Base-by-base conservation (phyloP, 345 rosid species). In the Lumnitzera racemosa region DNA sequence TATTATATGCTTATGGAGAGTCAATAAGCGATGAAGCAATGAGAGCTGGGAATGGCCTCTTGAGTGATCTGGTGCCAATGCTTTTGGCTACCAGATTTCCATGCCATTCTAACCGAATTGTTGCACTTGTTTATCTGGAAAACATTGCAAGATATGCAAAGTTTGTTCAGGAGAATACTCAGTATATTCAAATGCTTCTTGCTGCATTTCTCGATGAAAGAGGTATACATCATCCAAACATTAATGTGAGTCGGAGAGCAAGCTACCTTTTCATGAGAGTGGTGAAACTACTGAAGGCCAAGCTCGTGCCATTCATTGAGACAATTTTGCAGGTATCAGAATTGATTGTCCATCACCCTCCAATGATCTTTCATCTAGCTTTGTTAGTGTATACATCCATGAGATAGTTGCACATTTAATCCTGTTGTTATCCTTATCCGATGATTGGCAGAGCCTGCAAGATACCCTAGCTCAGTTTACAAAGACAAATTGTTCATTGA, bases 131-230 rank as follows among this genome's bases (percentile, higher is more conserved):
- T 23, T 94, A 94, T 66, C 76, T 94, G 72, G 99, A 94, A 67
- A 81, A 87, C 15, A 70, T 90, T 61, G 74, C 87, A 15, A 80
- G 99, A 67, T 94, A 94, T 75, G 53, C 88, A 74, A 90, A 94
- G 78, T 94, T 90, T 60, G 76, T 84, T 64, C 91, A 82, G 71
- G 91, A 87, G 74, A 79, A 87, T 66, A 67, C 81, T 17, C 86
- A 77, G 65, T 80, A 63, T 67, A 73, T 89, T 66, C 90, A 96
- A 53, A 64, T 78, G 70, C 81, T 87, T 69, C 80, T 94, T 58
- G 80, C 82, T 60, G 90, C 90, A 47, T 94, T 94, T 82, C 88
- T 89, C n/a, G 96, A 87, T 66, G 91, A 86, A 65, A 94, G 99
- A 74, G 99, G 97, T 65, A 80, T 89, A 76, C 95, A 80, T 76